Evolutionary conservation across 768 basidiomycete genomes (phyloP), one percentile per base, ranked within the genome.

Genomic region (Leucocoprinus leucothites): DNA sequence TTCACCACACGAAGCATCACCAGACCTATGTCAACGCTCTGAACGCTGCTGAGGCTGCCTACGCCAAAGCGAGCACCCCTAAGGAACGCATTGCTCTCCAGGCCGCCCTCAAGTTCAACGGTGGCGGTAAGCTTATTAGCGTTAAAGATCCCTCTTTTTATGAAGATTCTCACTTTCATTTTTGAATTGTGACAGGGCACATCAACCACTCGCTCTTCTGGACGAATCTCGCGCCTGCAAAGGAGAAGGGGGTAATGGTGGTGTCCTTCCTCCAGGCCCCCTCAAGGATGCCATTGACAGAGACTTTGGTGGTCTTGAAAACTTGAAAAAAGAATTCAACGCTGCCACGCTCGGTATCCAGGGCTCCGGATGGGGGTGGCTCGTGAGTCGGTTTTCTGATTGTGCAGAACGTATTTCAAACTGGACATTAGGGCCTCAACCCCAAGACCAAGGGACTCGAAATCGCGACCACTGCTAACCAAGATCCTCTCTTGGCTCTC

Each of bases 321-420:
- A 72, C 21, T 85, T 98, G 69, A 94, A 96, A 78, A 87, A 85
- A 63, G 78, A 81, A 59, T 82, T 98, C 70, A 98, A 96, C 71
- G 73, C 94, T 22, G 81, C 80, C 59, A 96, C 96, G 21, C 93
- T 89, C 28, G 94, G 81, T 50, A 89, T 99, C 52, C 97, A 99
- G 72, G 97, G 97, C 24, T 93, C 90, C 61, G 97, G 97, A 2
- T 99, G 97, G 97, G 96, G 95, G 43, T 99, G 97, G 97, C 80
- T 99, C 57, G 93, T 87, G 61, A 58, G 79, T 74, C 36, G 24
- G 21, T 35, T 25, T 56, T 21, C 18, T 31, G 26, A 22, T 43
- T 40, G 13, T 57, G 51, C 21, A 26, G 56, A 31, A 18, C 34
- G 35, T n/a, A n/a, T 21, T 13, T 2, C 16, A 51, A 45, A 5